Evolutionary conservation across 768 basidiomycete species (phyloP), one percentile per base, ranked within the genome.

Genomic region (Auricularia sp.): DNA sequence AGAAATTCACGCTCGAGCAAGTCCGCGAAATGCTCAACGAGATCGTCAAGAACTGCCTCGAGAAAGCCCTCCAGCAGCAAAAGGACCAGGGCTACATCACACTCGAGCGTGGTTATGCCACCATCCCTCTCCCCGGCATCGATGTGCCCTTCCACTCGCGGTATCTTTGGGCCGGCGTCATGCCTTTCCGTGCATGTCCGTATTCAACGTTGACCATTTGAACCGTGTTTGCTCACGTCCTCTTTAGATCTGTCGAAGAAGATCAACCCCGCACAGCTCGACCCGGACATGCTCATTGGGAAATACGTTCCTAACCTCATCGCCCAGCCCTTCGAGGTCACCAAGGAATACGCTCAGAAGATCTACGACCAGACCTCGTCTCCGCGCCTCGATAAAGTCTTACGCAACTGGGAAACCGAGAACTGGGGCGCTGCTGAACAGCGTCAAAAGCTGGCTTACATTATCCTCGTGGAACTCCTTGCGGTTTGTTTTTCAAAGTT

Each of bases 81-180:
- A 82, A 85, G 71, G 70, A 71, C n/a, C 89, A 94, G 66, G 96
- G 95, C 7, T 85, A 90, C 69, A 92, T 99, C 78, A 89, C 89
- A 70, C 86, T 99, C 62, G 96, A 99, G 70, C 91, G 97, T 70
- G 97, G 97, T 7, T 97, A 94, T 70, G 96, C 96, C 0, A 94
- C 94, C 21, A 95, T 95, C 65, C 94, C 93, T 51, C 82, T 96
- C 45, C 92, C 95, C 45, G 96, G 96, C 67, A 98, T 99, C 70
- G 97, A 98, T 71, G 97, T 99, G 1, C 97, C 97, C 3, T 99
- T 99, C 91, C 97, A 99, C 76, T 98, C 97, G 3, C 90, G 95
- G 66, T 99, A 98, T 77, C 84, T 99, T 45, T 99, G 97, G 97
- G 95, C 95, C 16, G 94, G 94, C 73, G 94, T 97, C 35, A 83